Evolutionary conservation across 2,329 filamentous ascomycete genomes (phyloP).

Genomic region (Monilinia vaccinii-corymbosi): DNA sequence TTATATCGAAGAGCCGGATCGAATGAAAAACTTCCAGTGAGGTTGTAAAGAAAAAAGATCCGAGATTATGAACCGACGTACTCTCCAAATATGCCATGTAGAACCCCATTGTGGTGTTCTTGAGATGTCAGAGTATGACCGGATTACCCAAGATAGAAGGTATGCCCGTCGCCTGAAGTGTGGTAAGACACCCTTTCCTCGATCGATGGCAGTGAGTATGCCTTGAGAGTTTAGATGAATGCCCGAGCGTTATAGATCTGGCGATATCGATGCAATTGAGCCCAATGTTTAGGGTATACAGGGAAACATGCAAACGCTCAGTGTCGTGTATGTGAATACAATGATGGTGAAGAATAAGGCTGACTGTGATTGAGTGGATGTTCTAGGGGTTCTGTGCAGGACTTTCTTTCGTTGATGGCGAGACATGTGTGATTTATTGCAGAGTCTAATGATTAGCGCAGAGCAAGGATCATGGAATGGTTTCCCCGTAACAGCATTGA

Average conservation of each 20-base stretch:
- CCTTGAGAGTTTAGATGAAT: conserved; percentile 16
- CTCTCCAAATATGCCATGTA: conserved; percentile 44
- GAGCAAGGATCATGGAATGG: conserved; percentile 28
- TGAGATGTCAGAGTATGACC: conserved; percentile 15
- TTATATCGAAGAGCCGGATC: conserved; percentile 12
- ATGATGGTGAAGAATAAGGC: conserved; percentile 29
- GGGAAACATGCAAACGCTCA: conserved; percentile 30
- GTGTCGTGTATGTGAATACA: conserved; percentile 26
- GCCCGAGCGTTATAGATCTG: conserved; percentile 18
- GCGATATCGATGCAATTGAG: conserved; percentile 41
- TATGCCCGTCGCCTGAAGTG: conserved; percentile 19
- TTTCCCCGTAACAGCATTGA: conserved; percentile 25
- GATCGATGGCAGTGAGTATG: conserved; percentile 18
- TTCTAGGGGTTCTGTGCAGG: conserved; percentile 29
- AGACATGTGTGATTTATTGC: conserved; percentile 59
- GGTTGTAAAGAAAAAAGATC: conserved; percentile 13
- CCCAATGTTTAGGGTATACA: conserved; percentile 40
- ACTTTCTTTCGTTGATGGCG: conserved; percentile 42
- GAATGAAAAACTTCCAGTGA: conserved; percentile 21
- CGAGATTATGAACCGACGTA: conserved; percentile 25
- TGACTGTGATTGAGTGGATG: conserved; percentile 28
- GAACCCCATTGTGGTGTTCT: conserved; percentile 45
- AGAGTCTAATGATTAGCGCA: conserved; percentile 29
- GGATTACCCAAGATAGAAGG: conserved; percentile 18
- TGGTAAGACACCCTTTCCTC: conserved; percentile 21